phyloP scores from a whole-genome alignment of 495 filamentous ascomycete genomes.

The Hyaloscypha hepaticicola region DNA sequence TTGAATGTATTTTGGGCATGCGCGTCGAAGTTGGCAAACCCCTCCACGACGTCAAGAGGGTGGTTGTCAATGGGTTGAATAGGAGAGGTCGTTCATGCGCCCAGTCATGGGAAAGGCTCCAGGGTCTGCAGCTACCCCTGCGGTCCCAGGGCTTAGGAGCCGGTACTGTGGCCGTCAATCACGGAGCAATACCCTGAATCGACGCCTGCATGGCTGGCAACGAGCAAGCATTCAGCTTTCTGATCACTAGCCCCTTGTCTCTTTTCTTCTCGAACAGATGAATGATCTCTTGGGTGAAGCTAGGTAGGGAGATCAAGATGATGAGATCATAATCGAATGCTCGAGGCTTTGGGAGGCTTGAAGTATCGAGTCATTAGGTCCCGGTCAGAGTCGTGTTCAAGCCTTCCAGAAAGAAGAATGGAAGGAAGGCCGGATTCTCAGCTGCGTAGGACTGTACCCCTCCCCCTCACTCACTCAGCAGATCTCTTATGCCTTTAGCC shows the following conservation, averaged over 20 bases:
- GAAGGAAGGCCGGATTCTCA: not conserved
- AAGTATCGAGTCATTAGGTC: too few species aligned
- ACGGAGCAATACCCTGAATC: slow-evolving; percentile 16
- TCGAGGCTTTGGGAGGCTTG: not conserved
- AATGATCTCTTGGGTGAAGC: slow-evolving; percentile 15
- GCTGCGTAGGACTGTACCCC: not conserved
- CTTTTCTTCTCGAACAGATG: slow-evolving; percentile 16
- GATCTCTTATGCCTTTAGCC: not conserved
- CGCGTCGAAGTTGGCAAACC: not conserved
- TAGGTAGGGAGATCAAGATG: not conserved
- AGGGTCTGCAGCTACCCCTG: not conserved
- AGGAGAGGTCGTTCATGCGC: not conserved
- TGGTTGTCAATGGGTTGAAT: not conserved
- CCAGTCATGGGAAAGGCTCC: not conserved
- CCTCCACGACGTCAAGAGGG: not conserved
- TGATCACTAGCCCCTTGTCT: not conserved
- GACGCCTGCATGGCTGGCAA: not conserved
- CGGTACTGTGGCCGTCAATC: slow-evolving; percentile 21
- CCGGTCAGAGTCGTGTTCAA: not conserved
- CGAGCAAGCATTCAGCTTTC: not conserved
- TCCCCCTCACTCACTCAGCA: not conserved
- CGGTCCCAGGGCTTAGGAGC: slow-evolving; percentile 15
- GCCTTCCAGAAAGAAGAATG: not conserved
- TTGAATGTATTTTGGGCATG: not conserved
- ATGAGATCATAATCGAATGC: not conserved